These are phyloP conservation scores for Penicillium samsonianum DNA, from an alignment of 495 filamentous ascomycete genomes.

Conservation along the genomic window DNA sequence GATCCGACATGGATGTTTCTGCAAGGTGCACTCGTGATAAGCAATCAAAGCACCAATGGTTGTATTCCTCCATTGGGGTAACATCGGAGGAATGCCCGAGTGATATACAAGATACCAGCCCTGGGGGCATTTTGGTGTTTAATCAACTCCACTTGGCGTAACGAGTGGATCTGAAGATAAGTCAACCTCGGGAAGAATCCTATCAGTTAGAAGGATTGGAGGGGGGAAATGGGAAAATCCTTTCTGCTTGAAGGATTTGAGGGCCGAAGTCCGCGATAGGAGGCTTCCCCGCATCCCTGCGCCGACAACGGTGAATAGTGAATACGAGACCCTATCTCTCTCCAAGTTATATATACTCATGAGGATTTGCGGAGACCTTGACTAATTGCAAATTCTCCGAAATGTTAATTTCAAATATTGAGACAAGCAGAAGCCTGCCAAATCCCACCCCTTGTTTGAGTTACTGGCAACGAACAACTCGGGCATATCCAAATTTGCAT, in stretches of 20 bases:
- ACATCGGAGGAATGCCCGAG: slow-evolving; percentile 12
- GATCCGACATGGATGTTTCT: background rate
- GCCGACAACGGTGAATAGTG: background rate
- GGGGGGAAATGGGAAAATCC: too few species aligned
- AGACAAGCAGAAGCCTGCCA: slow-evolving; percentile 26
- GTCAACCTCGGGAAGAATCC: background rate
- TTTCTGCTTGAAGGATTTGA: background rate
- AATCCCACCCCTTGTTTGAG: slow-evolving; percentile 29
- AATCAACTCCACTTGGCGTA: slow-evolving; percentile 7
- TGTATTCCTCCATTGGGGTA: slow-evolving; percentile 1
- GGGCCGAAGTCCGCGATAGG: background rate
- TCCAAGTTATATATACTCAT: background rate
- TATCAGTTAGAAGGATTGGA: too few species aligned
- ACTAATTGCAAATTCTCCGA: background rate
- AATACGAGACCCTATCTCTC: background rate
- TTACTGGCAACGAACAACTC: slow-evolving; percentile 39
- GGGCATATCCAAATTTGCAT: slow-evolving; percentile 27
- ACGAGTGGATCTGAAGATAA: background rate
- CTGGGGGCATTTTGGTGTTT: background rate
- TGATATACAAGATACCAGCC: background rate
- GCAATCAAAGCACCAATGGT: slow-evolving; percentile 10
- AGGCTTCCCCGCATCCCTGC: slow-evolving; percentile 8
- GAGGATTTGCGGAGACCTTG: background rate
- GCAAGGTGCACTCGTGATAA: background rate
- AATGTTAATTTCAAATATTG: background rate